Evolutionary conservation across 2,329 filamentous ascomycete genomes (phyloP), one percentile per base, ranked within the genome.

Genomic region (Simplicillium sp.): DNA sequence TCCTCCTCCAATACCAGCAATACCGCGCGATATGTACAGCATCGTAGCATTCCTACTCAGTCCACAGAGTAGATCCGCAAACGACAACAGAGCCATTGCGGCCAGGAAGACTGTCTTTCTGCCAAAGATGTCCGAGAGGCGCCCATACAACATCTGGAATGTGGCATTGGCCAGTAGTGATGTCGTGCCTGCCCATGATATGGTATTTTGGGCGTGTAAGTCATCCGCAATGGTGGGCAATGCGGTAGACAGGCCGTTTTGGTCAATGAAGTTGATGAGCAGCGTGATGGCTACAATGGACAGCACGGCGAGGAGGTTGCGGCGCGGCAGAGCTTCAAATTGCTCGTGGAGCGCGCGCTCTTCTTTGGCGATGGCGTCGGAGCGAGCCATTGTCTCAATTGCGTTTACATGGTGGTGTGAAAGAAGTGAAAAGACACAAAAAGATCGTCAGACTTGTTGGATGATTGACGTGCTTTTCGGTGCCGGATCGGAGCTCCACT

Each of bases 281-380:
- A 80, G 57, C 1, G 71, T 68, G 12, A 71, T 57, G 1, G 75
- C 65, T 11, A 80, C 58, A 3, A 67, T 66, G 6, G 56, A 54
- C 44, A 80, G 75, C 35, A 77, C 72, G 34, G 66, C 48, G 11
- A 75, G 40, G 4, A 75, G 58, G 46, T 75, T 62, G 9, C 58
- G 60, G 32, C 63, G 65, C 0, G 74, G 72, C 2, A 80, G 61
- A 14, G 78, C 65, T 44, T 80, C 75, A 8, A 68, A 75, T 52
- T 80, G 75, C 49, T 77, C 70, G 51, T 71, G 66, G 33, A 73
- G 57, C 11, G 61, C 60, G 48, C 58, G 62, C 46, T 72, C 69
- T 35, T 66, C 67, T 18, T 43, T 34, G 6, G 44, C 33, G 5
- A 49, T 32, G 32, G 9, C 37, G 2, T 36, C 37, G 29, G 37